Evolutionary conservation across 371 early-diverging fungal genomes (phyloP).

Genomic region (Mortierella sp.): DNA sequence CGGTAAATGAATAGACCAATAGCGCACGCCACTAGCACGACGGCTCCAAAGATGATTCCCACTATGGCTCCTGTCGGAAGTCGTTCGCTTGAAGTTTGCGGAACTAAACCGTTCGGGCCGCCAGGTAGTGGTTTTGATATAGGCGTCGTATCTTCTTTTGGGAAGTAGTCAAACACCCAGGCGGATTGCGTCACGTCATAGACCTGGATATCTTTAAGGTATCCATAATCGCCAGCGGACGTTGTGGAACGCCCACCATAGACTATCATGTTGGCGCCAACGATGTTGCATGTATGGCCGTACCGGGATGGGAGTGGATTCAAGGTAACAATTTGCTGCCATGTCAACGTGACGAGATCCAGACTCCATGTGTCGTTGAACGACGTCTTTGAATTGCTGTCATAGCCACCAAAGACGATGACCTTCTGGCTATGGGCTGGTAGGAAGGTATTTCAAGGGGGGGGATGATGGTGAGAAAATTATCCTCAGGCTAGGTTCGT

Average conservation of each 20-base stretch:
- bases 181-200: constrained; percentile 21
- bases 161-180: constrained; percentile 19
- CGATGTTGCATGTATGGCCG: constrained; percentile 37
- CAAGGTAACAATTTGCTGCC: constrained; percentile 19
- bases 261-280: constrained; percentile 49
- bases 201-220: constrained; percentile 27
- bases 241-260: constrained; percentile 21
- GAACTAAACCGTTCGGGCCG: background rate
- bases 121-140: constrained; percentile 10
- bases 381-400: constrained; percentile 11
- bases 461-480: background rate
- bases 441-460: background rate
- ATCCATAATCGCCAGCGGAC: background rate
- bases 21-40: constrained; percentile 1
- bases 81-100: background rate
- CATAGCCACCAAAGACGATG: constrained; percentile 39
- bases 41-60: constrained; percentile 20
- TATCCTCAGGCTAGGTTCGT: no score
- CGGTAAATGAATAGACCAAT: constrained; percentile 16
- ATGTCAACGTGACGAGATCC: constrained; percentile 39
- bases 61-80: constrained; percentile 21
- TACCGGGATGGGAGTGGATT: constrained; percentile 7
- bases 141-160: constrained; percentile 32
- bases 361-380: constrained; percentile 31
- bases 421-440: constrained; percentile 35